phyloP scores from a whole-genome alignment of 192 early-diverging fungal species.

The Linnemannia schmuckeri region DNA sequence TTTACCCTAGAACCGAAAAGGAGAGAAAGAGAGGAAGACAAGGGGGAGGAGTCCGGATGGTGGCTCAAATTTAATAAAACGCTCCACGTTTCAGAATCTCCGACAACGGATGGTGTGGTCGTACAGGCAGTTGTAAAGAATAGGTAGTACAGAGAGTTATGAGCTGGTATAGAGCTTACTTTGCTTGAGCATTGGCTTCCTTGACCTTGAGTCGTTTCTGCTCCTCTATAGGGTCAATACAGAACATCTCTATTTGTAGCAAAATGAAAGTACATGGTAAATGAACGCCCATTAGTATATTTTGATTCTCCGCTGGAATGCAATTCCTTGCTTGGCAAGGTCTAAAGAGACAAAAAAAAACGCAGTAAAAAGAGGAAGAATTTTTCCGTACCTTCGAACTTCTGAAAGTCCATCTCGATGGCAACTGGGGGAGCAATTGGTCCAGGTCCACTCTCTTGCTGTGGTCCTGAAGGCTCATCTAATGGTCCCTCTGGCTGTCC shows the following conservation, averaged over 20 bases:
- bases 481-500: conserved; percentile 24
- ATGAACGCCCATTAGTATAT: not conserved
- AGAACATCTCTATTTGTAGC: conserved; percentile 42
- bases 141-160: too few relatives aligned
- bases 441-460: not conserved
- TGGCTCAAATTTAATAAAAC: too few relatives aligned
- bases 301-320: not conserved
- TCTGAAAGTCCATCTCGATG: conserved; percentile 54
- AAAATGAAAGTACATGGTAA: not conserved
- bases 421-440: conserved; percentile 23
- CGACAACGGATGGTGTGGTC: too few relatives aligned
- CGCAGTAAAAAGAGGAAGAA: not conserved
- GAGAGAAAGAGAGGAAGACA: not conserved
- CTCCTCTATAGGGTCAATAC: conserved; percentile 49
- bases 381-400: conserved; percentile 39
- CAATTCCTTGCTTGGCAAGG: not conserved
- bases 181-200: conserved; percentile 28
- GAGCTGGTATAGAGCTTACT: conserved; percentile 22
- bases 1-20: conserved; percentile 16
- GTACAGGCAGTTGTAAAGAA: too few relatives aligned
- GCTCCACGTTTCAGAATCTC: too few relatives aligned
- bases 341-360: not conserved
- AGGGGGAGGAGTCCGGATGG: not conserved
- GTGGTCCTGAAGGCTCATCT: not conserved
- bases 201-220: conserved; percentile 44